A percentile compares a stretch with the other conserved stretches of the same genome.
Conservation (phyloP, 768 basidiomycete genomes). For the Solioccasus polychromus region DNA sequence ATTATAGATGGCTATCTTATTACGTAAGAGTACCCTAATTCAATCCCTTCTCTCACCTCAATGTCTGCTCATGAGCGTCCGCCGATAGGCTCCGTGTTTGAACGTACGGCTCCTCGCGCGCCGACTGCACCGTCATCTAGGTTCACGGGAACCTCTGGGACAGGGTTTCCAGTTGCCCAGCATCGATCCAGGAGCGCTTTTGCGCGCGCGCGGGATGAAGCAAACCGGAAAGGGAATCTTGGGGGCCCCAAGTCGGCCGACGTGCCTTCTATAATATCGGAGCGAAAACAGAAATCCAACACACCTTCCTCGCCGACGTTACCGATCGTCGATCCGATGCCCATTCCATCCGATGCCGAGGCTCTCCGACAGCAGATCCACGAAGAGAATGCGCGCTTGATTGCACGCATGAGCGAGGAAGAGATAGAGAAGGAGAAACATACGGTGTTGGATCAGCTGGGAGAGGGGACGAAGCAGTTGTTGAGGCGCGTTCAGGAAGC, state of each 20-base stretch:
- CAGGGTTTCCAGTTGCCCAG: slow-evolving; percentile 62
- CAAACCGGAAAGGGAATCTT: slow-evolving; percentile 11
- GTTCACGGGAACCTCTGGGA: slow-evolving; percentile 22
- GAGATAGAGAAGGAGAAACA: slow-evolving; percentile 64
- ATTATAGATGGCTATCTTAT: too few species aligned
- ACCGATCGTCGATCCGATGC: slow-evolving; percentile 7
- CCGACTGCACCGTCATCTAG: slow-evolving; percentile 22
- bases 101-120: slow-evolving; percentile 34
- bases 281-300: slow-evolving; percentile 6
- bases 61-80: slow-evolving; percentile 26
- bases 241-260: slow-evolving; percentile 14
- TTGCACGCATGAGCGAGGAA: slow-evolving; percentile 67
- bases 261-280: slow-evolving; percentile 31
- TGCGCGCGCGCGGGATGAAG: slow-evolving; percentile 44
- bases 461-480: slow-evolving; percentile 59
- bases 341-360: slow-evolving; percentile 24
- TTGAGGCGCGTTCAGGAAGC: slow-evolving; percentile 38
- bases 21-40: slow-evolving; percentile 15
- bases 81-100: slow-evolving; percentile 46
- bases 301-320: not conserved
- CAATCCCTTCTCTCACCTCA: not conserved
- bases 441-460: slow-evolving; percentile 72
- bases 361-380: slow-evolving; percentile 58
- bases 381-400: slow-evolving; percentile 59
- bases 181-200: slow-evolving; percentile 68